phyloP scores from a whole-genome alignment of 345 rosid genomes.

The Raphanus sativus region DNA sequence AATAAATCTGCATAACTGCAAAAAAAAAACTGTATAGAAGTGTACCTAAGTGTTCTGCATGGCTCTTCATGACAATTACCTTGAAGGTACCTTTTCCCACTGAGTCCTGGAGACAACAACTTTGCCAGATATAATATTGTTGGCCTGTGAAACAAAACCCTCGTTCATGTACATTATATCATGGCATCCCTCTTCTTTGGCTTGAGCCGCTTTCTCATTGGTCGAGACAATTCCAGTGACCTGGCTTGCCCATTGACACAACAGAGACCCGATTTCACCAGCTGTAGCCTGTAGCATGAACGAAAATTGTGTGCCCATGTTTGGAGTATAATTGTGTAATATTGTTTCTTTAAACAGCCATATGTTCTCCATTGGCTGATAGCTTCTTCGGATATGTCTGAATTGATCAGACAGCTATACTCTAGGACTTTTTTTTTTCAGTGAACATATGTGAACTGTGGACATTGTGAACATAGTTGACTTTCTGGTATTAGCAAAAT shows the following conservation, averaged over 20 bases:
- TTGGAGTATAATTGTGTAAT: slow-evolving; percentile 1
- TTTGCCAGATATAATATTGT: slow-evolving; percentile 68
- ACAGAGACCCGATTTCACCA: slow-evolving; percentile 84
- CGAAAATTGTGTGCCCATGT: slow-evolving; percentile 68
- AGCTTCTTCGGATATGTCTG: slow-evolving; percentile 24
- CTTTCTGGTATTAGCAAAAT: slow-evolving; percentile 12
- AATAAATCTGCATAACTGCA: no score
- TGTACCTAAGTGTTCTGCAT: no score
- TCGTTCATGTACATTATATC: slow-evolving; percentile 71
- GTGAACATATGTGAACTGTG: not conserved
- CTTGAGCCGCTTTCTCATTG: slow-evolving; percentile 85
- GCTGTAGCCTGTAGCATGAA: slow-evolving; percentile 97
- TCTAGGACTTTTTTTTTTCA: not conserved
- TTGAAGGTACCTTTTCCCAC: slow-evolving; percentile 73
- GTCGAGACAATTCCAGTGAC: slow-evolving; percentile 75
- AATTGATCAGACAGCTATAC: slow-evolving; percentile 13
- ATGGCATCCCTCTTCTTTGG: slow-evolving; percentile 86
- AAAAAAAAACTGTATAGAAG: slow-evolving; percentile 20
- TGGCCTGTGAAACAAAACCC: slow-evolving; percentile 72
- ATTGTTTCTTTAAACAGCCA: slow-evolving; percentile 1
- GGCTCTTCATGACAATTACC: no score
- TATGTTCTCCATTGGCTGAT: slow-evolving; percentile 26
- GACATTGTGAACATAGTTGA: slow-evolving; percentile 18
- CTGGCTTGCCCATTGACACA: slow-evolving; percentile 93
- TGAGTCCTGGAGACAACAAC: slow-evolving; percentile 79